phyloP scores from a whole-genome alignment of 768 basidiomycete species.

The Tulasnella sp. region DNA sequence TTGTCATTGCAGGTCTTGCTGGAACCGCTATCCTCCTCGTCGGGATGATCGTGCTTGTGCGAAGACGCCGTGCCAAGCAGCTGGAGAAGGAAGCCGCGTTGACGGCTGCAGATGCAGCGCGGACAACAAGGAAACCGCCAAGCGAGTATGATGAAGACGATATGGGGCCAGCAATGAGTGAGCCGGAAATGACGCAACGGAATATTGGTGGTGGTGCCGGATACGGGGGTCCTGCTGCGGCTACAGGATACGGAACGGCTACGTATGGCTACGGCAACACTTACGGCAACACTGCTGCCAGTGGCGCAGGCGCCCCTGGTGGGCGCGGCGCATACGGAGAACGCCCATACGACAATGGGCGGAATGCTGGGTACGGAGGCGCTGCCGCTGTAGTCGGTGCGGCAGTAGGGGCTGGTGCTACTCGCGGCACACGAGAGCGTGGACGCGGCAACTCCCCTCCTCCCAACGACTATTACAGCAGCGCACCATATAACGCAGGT shows the following conservation, averaged over 20 bases:
- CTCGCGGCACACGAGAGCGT: neutral
- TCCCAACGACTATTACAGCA: slow-evolving; percentile 6
- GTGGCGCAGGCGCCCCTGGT: neutral
- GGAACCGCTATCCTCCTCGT: slow-evolving; percentile 41
- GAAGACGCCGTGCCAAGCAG: slow-evolving; percentile 50
- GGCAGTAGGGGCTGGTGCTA: neutral
- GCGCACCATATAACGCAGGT: neutral
- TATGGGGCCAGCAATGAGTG: neutral
- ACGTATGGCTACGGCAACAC: too few relatives aligned
- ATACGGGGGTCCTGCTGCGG: too few relatives aligned
- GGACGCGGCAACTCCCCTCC: slow-evolving; percentile 2
- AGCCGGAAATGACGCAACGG: too few relatives aligned
- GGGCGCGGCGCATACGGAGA: too few relatives aligned
- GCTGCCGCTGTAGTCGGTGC: neutral
- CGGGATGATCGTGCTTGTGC: slow-evolving; percentile 41
- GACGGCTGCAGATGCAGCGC: slow-evolving; percentile 55
- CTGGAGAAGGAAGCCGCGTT: slow-evolving; percentile 68
- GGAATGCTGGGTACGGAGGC: too few relatives aligned
- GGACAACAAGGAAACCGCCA: neutral
- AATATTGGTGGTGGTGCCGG: too few relatives aligned
- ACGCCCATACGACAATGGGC: too few relatives aligned
- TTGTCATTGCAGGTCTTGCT: slow-evolving; percentile 59
- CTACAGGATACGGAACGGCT: too few relatives aligned
- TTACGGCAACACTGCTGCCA: neutral
- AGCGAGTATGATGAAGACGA: neutral